Evolutionary conservation across 208 protist species (phyloP).

Genomic region (Trichomonas vaginalis): DNA sequence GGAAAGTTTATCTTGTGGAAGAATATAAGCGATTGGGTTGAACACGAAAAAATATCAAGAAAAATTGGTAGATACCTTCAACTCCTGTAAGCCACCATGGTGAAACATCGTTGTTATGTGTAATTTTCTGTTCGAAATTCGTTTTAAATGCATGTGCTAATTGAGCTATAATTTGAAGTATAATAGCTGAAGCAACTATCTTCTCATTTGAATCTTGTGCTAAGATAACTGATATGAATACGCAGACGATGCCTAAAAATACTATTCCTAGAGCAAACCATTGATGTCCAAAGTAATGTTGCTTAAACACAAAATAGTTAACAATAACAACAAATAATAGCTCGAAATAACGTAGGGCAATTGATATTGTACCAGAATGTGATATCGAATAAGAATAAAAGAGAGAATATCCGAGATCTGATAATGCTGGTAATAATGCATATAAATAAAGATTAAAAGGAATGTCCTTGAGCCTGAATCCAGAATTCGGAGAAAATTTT

Average conservation of each 20-base stretch:
- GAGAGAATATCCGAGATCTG: background rate
- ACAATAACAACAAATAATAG: background rate
- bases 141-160: background rate
- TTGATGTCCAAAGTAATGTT: background rate
- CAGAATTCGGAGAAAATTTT: background rate
- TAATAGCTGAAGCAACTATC: background rate
- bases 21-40: background rate
- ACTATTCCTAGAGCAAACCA: background rate
- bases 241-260: background rate
- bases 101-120: background rate
- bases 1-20: background rate
- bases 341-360: background rate
- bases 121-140: background rate
- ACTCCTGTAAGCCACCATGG: background rate
- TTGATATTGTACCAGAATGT: background rate
- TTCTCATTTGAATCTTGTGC: background rate
- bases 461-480: background rate
- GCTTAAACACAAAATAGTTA: background rate
- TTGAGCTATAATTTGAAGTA: background rate
- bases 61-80: background rate
- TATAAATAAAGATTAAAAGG: background rate
- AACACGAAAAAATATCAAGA: background rate
- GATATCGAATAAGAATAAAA: background rate
- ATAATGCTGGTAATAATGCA: background rate
- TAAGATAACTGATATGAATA: background rate